A percentile compares a stretch with the other conserved stretches of the same genome.
Evolutionary conservation across 192 early-diverging fungal genomes (phyloP).

Genomic region (Cladochytrium replicatum): DNA sequence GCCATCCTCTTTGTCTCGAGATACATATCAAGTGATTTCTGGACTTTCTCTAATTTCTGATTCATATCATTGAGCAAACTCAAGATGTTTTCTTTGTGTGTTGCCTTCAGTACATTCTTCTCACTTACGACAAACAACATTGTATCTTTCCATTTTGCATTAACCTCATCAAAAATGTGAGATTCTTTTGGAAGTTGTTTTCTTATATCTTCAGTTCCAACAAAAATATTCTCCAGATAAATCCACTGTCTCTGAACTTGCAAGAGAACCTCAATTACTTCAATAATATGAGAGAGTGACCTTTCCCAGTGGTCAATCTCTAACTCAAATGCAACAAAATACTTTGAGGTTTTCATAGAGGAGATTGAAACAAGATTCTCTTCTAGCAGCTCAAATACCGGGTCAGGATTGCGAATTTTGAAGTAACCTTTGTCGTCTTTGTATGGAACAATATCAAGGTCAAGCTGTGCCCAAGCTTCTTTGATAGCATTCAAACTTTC

Average conservation of each 20-base stretch:
- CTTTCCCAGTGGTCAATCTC: constrained; percentile 51
- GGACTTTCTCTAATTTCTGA: constrained; percentile 48
- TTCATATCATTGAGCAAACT: constrained; percentile 47
- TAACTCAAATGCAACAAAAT: constrained; percentile 41
- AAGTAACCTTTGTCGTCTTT: constrained; percentile 50
- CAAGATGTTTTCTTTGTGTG: constrained; percentile 28
- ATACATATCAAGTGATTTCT: constrained; percentile 54
- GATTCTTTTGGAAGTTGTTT: constrained; percentile 53
- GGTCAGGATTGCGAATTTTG: constrained; percentile 40
- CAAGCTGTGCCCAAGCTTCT: constrained; percentile 33
- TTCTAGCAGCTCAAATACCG: constrained; percentile 45
- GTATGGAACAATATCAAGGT: constrained; percentile 48
- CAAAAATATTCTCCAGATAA: constrained; percentile 54
- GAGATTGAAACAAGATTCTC: constrained; percentile 55
- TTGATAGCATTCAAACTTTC: constrained; percentile 37
- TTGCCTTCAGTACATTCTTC: constrained; percentile 39
- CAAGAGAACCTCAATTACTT: constrained; percentile 42
- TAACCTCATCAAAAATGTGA: constrained; percentile 38
- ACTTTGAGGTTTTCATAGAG: constrained; percentile 49
- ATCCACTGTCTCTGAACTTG: constrained; percentile 52
- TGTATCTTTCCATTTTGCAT: constrained; percentile 34
- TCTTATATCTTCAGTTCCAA: constrained; percentile 48
- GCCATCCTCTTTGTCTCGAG: constrained; percentile 49
- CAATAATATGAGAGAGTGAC: constrained; percentile 39
- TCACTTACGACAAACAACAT: constrained; percentile 32